Evolutionary conservation across 306 rosid genomes (phyloP).

Genomic region (Sindora glabra): DNA sequence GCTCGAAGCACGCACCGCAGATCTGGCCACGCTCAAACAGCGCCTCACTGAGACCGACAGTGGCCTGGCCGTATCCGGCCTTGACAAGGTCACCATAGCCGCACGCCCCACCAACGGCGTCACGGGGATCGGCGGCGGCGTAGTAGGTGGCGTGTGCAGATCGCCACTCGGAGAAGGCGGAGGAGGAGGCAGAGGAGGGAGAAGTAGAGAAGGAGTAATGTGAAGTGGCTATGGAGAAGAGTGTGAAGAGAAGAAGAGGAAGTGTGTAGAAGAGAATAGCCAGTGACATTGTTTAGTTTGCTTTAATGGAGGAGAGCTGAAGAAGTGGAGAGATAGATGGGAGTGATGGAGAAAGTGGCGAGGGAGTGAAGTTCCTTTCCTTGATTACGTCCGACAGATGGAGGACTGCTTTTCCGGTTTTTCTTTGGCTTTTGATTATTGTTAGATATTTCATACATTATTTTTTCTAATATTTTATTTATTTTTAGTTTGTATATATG

Average conservation of each 20-base stretch:
- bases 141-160: conserved; percentile 89
- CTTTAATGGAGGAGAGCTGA: neutral
- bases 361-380: neutral
- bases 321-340: neutral
- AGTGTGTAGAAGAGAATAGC: neutral
- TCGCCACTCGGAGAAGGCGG: conserved; percentile 56
- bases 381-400: conserved; percentile 12
- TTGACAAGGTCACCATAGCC: conserved; percentile 78
- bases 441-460: too few species aligned
- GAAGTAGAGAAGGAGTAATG: conserved; percentile 34
- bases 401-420: too few species aligned
- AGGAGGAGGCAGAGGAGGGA: neutral
- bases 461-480: too few species aligned
- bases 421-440: too few species aligned
- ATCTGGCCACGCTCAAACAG: conserved; percentile 86
- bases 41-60: conserved; percentile 77
- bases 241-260: conserved; percentile 20
- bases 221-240: conserved; percentile 30
- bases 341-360: neutral
- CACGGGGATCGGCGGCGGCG: conserved; percentile 83
- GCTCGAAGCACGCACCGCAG: conserved; percentile 95
- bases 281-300: conserved; percentile 30
- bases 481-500: too few species aligned
- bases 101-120: conserved; percentile 84
- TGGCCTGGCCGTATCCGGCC: conserved; percentile 75